Evolutionary conservation across 2,329 filamentous ascomycete species (phyloP).

Genomic region (Botrytis byssoidea): DNA sequence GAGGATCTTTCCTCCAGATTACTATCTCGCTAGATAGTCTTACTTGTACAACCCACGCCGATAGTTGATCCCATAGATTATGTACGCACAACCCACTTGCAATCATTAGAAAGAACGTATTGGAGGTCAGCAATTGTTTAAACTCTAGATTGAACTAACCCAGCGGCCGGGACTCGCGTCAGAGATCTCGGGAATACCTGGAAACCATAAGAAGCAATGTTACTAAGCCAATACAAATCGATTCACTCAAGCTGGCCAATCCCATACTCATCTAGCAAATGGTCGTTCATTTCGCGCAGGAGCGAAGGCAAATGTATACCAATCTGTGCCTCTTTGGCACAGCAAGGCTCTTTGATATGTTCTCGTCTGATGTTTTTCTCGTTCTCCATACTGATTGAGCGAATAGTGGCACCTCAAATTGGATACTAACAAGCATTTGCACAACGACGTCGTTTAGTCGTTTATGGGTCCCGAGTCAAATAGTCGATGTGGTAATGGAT

Average conservation of each 20-base stretch:
- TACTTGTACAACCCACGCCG: neutral
- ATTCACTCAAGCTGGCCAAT: neutral
- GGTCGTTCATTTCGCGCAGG: neutral
- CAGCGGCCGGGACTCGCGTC: neutral
- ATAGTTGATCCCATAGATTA: neutral
- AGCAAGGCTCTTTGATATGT: conserved; percentile 12
- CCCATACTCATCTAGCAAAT: neutral
- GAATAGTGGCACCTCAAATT: neutral
- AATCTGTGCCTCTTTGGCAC: conserved; percentile 6
- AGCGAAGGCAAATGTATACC: neutral
- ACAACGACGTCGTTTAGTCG: neutral
- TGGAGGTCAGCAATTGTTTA: neutral
- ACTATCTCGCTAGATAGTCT: neutral
- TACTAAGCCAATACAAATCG: neutral
- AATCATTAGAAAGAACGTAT: neutral
- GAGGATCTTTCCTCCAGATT: conserved; percentile 10
- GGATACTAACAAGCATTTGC: neutral
- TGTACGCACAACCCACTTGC: neutral
- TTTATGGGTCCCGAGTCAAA: neutral
- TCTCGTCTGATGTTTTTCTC: conserved; percentile 4
- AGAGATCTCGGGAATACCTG: neutral
- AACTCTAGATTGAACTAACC: neutral
- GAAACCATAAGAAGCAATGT: neutral
- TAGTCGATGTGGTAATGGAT: neutral
- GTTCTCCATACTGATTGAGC: neutral